Conservation (phyloP, 768 basidiomycete genomes). For the Astraeus odoratus region DNA sequence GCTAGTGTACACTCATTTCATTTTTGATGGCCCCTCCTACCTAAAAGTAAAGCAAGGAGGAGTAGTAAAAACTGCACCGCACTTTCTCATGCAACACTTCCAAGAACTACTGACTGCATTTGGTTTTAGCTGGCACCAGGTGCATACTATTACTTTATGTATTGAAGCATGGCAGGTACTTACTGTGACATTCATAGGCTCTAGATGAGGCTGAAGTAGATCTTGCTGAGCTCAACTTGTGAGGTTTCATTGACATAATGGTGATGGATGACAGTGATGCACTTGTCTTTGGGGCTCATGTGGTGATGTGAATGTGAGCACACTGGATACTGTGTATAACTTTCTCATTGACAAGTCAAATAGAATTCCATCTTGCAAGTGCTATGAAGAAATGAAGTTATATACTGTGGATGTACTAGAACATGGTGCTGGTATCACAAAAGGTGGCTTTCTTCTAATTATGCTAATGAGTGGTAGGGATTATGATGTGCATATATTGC, state of each 20-base stretch:
- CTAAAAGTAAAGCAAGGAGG: conserved; percentile 37
- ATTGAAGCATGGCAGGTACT: background rate
- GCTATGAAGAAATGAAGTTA: background rate
- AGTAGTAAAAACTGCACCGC: conserved; percentile 21
- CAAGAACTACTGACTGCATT: conserved; percentile 32
- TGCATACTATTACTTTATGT: conserved; percentile 5
- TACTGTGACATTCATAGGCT: background rate
- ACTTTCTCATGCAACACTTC: conserved; percentile 21
- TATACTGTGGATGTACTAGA: background rate
- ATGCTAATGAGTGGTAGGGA: conserved; percentile 1
- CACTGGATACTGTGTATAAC: background rate
- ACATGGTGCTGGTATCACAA: background rate
- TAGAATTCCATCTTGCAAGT: background rate
- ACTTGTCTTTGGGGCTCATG: conserved; percentile 1
- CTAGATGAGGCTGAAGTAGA: conserved; percentile 3
- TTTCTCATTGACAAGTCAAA: background rate
- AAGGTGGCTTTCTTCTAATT: conserved; percentile 1
- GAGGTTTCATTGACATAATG: background rate
- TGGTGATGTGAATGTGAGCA: conserved; percentile 1
- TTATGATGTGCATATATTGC: too few relatives aligned
- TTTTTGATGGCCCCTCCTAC: conserved; percentile 44
- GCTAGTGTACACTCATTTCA: conserved; percentile 18
- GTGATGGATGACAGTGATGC: conserved; percentile 1
- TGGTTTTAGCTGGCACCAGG: conserved; percentile 30
- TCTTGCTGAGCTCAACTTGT: background rate